These are phyloP conservation scores for Lipomyces lipofer DNA, from an alignment of 805 yeast species.

Conservation along the genomic window DNA sequence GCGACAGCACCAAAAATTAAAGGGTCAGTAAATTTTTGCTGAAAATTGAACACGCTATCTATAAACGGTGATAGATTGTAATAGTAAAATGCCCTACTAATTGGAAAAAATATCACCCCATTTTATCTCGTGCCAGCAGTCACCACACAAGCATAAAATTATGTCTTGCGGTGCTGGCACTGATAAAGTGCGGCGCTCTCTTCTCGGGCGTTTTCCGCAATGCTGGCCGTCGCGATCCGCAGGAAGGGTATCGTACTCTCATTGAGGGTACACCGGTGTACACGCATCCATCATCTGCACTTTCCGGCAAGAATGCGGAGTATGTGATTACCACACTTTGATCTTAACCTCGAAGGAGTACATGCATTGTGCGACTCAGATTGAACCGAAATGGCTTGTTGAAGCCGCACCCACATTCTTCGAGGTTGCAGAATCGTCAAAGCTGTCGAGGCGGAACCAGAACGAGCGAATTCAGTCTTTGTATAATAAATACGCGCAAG, in stretches of 20 bases:
- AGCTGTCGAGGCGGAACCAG: conserved; percentile 53
- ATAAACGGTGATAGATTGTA: too few species aligned
- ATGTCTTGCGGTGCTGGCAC: conserved; percentile 40
- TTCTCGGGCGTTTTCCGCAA: conserved; percentile 72
- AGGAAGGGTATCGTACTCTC: conserved; percentile 50
- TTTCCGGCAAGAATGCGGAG: conserved; percentile 75
- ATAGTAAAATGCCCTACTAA: too few species aligned
- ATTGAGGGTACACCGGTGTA: conserved; percentile 50
- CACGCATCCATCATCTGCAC: conserved; percentile 82
- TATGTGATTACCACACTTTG: conserved; percentile 78
- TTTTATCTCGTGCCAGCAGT: too few species aligned
- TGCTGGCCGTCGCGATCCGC: conserved; percentile 63
- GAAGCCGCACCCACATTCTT: conserved; percentile 80
- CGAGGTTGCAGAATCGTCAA: conserved; percentile 56
- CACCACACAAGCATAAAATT: conserved; percentile 37
- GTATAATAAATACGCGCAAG: conserved; percentile 57
- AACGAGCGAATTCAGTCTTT: conserved; percentile 73
- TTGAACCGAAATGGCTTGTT: conserved; percentile 68
- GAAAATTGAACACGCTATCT: too few species aligned
- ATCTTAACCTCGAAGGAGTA: conserved; percentile 84
- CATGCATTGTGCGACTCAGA: conserved; percentile 73
- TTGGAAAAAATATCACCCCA: too few species aligned
- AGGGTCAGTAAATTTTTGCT: too few species aligned
- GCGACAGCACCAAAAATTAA: too few species aligned
- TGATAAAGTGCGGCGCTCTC: conserved; percentile 49